These are phyloP conservation scores for Neurospora tetrasperma DNA, from an alignment of 495 filamentous ascomycete species.

Conservation along the genomic window DNA sequence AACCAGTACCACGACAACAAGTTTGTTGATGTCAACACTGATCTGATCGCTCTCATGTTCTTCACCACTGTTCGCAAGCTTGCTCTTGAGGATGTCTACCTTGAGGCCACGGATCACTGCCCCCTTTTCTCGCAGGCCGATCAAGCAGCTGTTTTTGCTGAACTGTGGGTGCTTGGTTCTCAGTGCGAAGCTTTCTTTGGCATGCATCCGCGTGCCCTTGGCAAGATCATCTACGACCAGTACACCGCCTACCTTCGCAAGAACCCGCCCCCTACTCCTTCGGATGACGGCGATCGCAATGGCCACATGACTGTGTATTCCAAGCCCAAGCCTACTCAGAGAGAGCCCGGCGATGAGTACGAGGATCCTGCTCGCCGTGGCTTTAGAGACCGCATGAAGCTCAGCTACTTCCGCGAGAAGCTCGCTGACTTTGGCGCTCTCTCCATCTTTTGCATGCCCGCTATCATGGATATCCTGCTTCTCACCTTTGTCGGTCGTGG, in stretches of 20 bases:
- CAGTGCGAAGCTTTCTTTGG: constrained; percentile 22
- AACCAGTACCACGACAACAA: constrained; percentile 4
- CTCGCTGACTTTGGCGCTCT: constrained; percentile 16
- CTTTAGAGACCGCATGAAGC: neutral
- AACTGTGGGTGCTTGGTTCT: constrained; percentile 21
- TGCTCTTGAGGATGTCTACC: constrained; percentile 17
- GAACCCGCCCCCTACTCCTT: constrained; percentile 6
- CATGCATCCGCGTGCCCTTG: constrained; percentile 12
- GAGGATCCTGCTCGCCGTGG: neutral
- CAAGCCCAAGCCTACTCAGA: constrained; percentile 11
- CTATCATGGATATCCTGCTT: constrained; percentile 17
- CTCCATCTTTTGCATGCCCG: constrained; percentile 21
- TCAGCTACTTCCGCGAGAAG: neutral
- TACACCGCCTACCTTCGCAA: constrained; percentile 8
- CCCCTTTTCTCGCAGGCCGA: constrained; percentile 20
- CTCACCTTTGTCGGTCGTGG: constrained; percentile 19
- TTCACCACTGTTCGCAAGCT: constrained; percentile 15
- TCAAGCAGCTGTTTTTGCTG: constrained; percentile 21
- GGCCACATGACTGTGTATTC: constrained; percentile 16
- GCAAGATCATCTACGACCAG: constrained; percentile 14
- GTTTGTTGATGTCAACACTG: constrained; percentile 15
- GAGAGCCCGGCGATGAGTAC: neutral
- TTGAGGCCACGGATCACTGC: constrained; percentile 20
- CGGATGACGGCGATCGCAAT: neutral
- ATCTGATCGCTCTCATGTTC: constrained; percentile 14